phyloP scores from a whole-genome alignment of 495 filamentous ascomycete species.

The Penicillium desertorum region DNA sequence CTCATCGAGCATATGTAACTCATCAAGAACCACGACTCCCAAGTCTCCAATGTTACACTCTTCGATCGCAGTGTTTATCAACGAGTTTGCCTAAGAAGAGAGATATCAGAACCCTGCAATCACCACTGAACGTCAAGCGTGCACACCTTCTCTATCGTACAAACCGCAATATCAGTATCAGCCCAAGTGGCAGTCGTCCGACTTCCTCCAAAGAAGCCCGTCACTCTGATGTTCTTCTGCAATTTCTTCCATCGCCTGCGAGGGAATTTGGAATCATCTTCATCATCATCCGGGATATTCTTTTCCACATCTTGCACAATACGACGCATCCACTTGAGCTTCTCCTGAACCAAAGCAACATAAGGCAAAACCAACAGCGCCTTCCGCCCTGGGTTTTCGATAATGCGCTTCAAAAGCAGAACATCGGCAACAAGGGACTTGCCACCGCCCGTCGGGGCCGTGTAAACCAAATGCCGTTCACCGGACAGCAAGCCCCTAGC shows the following conservation, averaged over 20 bases:
- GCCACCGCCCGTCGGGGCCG: constrained; percentile 80
- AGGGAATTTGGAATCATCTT: constrained; percentile 19
- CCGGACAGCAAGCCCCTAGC: constrained; percentile 65
- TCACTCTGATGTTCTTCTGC: constrained; percentile 55
- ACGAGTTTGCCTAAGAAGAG: constrained; percentile 65
- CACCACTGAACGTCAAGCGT: background rate
- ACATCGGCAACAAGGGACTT: constrained; percentile 79
- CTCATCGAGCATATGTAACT: constrained; percentile 81
- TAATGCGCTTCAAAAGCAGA: constrained; percentile 68
- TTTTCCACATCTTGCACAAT: constrained; percentile 65
- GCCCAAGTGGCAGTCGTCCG: constrained; percentile 64
- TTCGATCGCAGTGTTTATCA: constrained; percentile 74
- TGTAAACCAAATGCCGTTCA: constrained; percentile 72
- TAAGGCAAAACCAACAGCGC: constrained; percentile 79
- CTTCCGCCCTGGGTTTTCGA: constrained; percentile 64
- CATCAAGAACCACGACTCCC: constrained; percentile 71
- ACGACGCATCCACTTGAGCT: constrained; percentile 72
- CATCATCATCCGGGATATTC: constrained; percentile 30
- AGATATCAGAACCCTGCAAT: background rate
- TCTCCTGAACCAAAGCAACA: constrained; percentile 81
- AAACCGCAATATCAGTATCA: constrained; percentile 77
- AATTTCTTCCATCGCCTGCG: constrained; percentile 35
- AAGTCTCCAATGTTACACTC: constrained; percentile 66
- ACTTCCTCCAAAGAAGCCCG: constrained; percentile 74
- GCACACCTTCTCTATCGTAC: constrained; percentile 79